Base-by-base conservation (phyloP, 306 rosid species). In the Casuarina glauca region DNA sequence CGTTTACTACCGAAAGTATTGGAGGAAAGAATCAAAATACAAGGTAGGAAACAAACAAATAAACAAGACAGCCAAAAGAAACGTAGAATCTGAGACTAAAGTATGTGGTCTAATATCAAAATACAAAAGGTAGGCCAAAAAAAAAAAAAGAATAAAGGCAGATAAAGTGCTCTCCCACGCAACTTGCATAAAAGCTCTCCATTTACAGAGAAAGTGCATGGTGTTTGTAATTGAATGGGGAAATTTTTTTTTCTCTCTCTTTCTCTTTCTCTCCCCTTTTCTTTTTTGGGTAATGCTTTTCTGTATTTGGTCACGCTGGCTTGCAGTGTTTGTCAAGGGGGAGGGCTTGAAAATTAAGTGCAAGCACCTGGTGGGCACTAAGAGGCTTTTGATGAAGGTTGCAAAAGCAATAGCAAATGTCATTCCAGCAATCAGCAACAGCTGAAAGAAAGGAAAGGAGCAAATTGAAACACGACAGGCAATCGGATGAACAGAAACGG, bases 101-200 rank as follows among this genome's bases (percentile, higher is more conserved):
- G 63, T 62, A 79, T 76, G 85, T 83, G 89, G 86, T 55, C 78
- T 60, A 73, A 77, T 76, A 71, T 88, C 74, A 78, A 79, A 69
- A 60, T 41, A 73, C 58, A 79, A 69, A 74, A 43, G 74, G 26
- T 46, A 20, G 64, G 20, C 16, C 36, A 4, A 15, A 74, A 74
- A 74, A 86, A 74, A 88, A 86, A 78, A 77, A 84, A 82, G 88
- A 26, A 88, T 84, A 78, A 77, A 84, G 80, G 88, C 51, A n/a
- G 76, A 54, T 20, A 20, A 58, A 82, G 87, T 82, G 90, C 80
- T 79, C 74, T 75, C 78, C 78, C 26, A 50, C 68, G 82, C 89
- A 89, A 89, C 76, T 84, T 84, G 84, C 88, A 78, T 17, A 70
- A 80, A 84, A 83, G 86, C 76, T 78, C 73, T n/a, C 48, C 52